Conservation (phyloP, 441 rosid genomes). For the Pelargonium myrrhifolium region DNA sequence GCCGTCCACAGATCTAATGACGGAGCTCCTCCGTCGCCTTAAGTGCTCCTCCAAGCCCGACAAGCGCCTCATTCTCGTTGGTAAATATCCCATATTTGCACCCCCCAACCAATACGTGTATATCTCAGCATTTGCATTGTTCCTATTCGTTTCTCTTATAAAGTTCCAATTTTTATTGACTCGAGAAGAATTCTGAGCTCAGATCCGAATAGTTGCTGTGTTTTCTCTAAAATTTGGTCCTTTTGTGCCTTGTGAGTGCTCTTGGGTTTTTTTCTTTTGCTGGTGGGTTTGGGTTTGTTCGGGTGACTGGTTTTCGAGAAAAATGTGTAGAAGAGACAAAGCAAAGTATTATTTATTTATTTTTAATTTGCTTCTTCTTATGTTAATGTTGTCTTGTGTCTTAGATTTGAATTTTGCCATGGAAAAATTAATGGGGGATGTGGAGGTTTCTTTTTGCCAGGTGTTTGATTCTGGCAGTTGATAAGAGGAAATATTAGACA, state of each 20-base stretch:
- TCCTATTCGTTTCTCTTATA: background rate
- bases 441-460: background rate
- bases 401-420: too few species aligned
- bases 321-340: background rate
- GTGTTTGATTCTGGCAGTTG: background rate
- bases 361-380: too few species aligned
- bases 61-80: constrained; percentile 84
- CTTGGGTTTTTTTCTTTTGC: background rate
- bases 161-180: background rate
- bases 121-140: background rate
- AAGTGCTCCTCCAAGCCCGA: constrained; percentile 83
- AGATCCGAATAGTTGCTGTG: constrained; percentile 18
- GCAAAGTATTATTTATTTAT: too few species aligned
- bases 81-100: constrained; percentile 24
- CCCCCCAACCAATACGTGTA: background rate
- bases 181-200: constrained; percentile 13
- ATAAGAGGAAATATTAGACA: background rate
- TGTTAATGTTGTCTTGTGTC: too few species aligned
- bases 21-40: constrained; percentile 91
- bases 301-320: too few species aligned
- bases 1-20: constrained; percentile 70
- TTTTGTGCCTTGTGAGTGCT: background rate
- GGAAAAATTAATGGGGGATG: background rate
- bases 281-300: background rate
- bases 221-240: background rate